Base-by-base conservation (phyloP, 2,329 filamentous ascomycete genomes). In the Fusarium tricinctum region DNA sequence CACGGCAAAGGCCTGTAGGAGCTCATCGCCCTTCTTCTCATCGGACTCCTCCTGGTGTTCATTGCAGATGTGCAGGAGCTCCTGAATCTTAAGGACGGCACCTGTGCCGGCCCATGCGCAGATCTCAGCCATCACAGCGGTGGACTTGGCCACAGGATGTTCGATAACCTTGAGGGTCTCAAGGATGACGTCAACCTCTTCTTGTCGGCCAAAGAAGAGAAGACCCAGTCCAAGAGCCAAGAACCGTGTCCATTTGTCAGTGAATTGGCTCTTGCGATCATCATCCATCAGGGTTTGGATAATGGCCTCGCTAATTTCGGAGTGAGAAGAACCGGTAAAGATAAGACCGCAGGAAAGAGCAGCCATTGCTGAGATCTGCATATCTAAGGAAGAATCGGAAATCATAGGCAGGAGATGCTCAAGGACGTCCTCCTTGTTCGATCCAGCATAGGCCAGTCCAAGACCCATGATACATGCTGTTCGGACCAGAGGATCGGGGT, bases 91-190 rank as follows among this genome's bases (percentile, higher is more conserved):
- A 72, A 99, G 84, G 58, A 99, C 96, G 10, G 96, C 95, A 68
- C 97, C 96, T 45, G 97, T 99, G 58, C 96, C 96, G 49, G 96
- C 96, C 94, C 95, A 99, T 6, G 96, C 96, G 77, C 97, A 99
- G 57, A 98, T 97, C 76, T 97, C 95, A 17, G 94, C 94, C 64
- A 99, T 87, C 8, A 98, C 93, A 2, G 93, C 92, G 2, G 95
- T 97, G n/a, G 96, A 92, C 81, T 96, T 96, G 20, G 94, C 93
- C 90, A 97, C 97, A 23, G 96, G 95, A 78, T 98, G 95, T 69
- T 98, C 94, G 54, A 98, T 94, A 26, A 92, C 96, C 84, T 98
- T 99, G 57, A 99, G 86, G 0, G 96, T 97, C 82, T 99, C 96
- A 32, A 98, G 83, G 70, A 98, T 94, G 59, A 98, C 95, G 75